Conservation (phyloP, 345 rosid species). For the Xanthoceras sorbifolium region DNA sequence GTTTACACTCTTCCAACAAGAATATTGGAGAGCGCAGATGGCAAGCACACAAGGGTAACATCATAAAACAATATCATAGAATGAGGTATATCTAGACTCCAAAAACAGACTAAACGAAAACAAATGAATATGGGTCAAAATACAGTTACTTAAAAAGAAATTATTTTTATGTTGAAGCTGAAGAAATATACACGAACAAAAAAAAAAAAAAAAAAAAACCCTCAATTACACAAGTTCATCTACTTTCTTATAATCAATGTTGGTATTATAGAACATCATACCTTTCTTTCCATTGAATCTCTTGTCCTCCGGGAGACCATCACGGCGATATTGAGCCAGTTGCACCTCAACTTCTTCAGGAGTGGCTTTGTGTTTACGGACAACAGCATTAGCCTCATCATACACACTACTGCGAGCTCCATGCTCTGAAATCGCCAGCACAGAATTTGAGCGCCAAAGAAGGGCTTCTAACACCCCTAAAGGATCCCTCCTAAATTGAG, state of each 20-base stretch:
- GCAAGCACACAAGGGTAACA: neutral
- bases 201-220: neutral
- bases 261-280: slow-evolving; percentile 16
- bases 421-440: slow-evolving; percentile 88
- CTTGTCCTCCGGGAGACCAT: slow-evolving; percentile 78
- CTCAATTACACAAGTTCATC: neutral
- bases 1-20: neutral
- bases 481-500: slow-evolving; percentile 96
- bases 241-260: neutral
- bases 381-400: slow-evolving; percentile 91
- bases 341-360: slow-evolving; percentile 92
- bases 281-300: slow-evolving; percentile 86
- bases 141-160: neutral
- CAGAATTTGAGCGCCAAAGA: slow-evolving; percentile 87
- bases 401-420: slow-evolving; percentile 97
- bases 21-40: neutral
- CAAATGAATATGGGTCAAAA: neutral
- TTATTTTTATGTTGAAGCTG: neutral
- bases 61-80: neutral
- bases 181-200: neutral
- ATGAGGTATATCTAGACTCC: neutral
- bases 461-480: slow-evolving; percentile 87
- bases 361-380: slow-evolving; percentile 83
- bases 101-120: neutral
- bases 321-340: slow-evolving; percentile 61